These are phyloP conservation scores for Liriodendron chinense DNA, from an alignment of 164 flowering plant genomes.

Conservation along the genomic window DNA sequence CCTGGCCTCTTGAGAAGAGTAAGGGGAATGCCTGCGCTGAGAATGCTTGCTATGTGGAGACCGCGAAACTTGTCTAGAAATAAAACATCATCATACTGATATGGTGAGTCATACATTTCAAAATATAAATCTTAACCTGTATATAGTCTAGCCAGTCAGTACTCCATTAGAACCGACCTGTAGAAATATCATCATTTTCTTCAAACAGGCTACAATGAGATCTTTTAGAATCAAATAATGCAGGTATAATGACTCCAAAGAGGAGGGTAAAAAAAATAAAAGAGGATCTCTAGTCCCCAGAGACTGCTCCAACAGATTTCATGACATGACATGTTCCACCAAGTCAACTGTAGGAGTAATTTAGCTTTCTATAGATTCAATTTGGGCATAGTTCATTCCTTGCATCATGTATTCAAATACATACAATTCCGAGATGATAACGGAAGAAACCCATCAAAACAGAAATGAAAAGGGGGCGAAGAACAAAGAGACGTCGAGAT, in stretches of 20 bases:
- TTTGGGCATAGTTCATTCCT: no score
- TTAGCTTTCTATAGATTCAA: no score
- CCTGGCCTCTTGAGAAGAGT: slow-evolving; percentile 92
- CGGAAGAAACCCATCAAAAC: no score
- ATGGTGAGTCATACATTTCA: slow-evolving; percentile 49
- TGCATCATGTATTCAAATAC: no score
- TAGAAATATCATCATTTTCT: slow-evolving; percentile 1
- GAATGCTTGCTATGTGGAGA: slow-evolving; percentile 98
- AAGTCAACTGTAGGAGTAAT: neutral
- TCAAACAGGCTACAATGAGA: neutral
- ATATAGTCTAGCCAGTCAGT: slow-evolving; percentile 7
- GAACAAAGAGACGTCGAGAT: no score
- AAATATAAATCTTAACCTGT: slow-evolving; percentile 31
- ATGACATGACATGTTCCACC: neutral
- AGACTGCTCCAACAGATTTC: neutral
- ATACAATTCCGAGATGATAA: no score
- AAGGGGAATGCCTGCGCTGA: slow-evolving; percentile 97
- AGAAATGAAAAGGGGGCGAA: no score
- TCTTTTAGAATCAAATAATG: neutral
- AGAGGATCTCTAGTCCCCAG: neutral
- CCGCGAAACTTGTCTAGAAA: slow-evolving; percentile 96
- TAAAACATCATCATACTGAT: slow-evolving; percentile 70
- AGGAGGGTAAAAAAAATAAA: neutral
- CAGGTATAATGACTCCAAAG: neutral
- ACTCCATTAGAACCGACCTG: slow-evolving; percentile 19